Percentiles rank a stretch among this genome's conserved stretches.
These are phyloP conservation scores for Rhizopogon vesiculosus DNA, from an alignment of 768 basidiomycete species.

Conservation along the genomic window DNA sequence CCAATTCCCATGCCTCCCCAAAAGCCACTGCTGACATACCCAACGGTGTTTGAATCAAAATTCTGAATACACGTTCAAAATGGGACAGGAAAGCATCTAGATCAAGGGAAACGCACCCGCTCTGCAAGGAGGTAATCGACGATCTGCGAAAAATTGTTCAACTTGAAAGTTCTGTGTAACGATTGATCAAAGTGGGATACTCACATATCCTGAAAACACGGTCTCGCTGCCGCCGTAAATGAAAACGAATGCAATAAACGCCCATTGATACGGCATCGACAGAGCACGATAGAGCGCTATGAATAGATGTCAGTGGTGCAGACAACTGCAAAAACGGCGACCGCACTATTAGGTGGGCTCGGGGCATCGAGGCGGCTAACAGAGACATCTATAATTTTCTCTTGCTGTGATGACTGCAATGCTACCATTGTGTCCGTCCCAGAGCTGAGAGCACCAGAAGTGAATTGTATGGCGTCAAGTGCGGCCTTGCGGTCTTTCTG, in stretches of 20 bases:
- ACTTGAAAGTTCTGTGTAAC: neutral
- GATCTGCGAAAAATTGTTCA: slow-evolving; percentile 30
- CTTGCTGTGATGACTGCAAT: neutral
- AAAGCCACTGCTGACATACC: slow-evolving; percentile 55
- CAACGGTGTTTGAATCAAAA: slow-evolving; percentile 47
- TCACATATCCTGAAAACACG: slow-evolving; percentile 47
- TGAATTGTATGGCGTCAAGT: slow-evolving; percentile 7
- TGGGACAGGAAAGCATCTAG: neutral
- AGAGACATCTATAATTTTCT: neutral
- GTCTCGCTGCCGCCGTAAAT: slow-evolving; percentile 53
- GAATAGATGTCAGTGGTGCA: neutral
- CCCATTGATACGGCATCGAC: slow-evolving; percentile 41
- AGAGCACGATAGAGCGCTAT: slow-evolving; percentile 37
- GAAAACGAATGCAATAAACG: slow-evolving; percentile 37
- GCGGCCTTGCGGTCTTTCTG: slow-evolving; percentile 30
- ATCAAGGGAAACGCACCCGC: slow-evolving; percentile 30
- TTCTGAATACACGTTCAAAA: slow-evolving; percentile 19
- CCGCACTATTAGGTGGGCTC: neutral
- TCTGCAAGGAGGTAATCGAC: slow-evolving; percentile 46
- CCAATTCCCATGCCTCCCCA: slow-evolving; percentile 51
- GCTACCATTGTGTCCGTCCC: neutral
- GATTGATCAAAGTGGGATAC: slow-evolving; percentile 8
- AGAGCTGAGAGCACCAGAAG: slow-evolving; percentile 10
- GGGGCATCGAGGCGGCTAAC: neutral
- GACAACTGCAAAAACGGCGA: neutral